phyloP scores from a whole-genome alignment of 805 yeast genomes.

The Zygosaccharomyces rouxii region DNA sequence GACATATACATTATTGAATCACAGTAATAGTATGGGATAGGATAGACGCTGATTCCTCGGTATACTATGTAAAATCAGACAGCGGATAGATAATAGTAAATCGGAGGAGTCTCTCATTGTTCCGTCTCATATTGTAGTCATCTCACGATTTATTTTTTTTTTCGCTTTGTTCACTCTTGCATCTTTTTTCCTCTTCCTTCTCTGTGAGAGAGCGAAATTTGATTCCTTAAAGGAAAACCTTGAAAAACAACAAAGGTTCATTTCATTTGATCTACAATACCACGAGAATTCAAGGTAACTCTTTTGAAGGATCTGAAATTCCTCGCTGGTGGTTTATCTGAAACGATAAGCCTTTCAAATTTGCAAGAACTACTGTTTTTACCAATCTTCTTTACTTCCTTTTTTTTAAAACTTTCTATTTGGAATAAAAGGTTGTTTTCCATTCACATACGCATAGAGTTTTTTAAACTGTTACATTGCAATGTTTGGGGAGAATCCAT shows the following conservation, averaged over 20 bases:
- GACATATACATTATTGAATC: neutral
- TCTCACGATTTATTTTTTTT: too few species aligned
- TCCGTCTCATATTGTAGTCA: too few species aligned
- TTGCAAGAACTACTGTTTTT: neutral
- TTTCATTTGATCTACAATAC: neutral
- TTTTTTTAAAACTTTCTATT: neutral
- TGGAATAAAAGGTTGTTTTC: neutral
- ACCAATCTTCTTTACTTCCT: neutral
- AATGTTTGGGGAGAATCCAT: conserved; percentile 6
- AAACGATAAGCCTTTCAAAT: neutral
- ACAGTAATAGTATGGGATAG: neutral
- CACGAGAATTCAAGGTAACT: neutral
- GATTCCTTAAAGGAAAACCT: conserved; percentile 3
- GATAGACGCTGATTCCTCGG: too few species aligned
- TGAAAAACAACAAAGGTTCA: neutral
- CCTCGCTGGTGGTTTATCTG: neutral
- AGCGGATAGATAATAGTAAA: too few species aligned
- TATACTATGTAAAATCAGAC: too few species aligned
- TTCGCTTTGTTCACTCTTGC: neutral
- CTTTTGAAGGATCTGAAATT: neutral
- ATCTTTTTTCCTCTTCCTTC: neutral
- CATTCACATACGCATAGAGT: neutral
- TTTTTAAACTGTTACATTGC: neutral
- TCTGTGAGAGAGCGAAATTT: neutral
- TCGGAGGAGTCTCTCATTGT: too few species aligned